These are phyloP conservation scores for Epichloe coenophiala DNA, from an alignment of 2,329 filamentous ascomycete species.

Conservation along the genomic window DNA sequence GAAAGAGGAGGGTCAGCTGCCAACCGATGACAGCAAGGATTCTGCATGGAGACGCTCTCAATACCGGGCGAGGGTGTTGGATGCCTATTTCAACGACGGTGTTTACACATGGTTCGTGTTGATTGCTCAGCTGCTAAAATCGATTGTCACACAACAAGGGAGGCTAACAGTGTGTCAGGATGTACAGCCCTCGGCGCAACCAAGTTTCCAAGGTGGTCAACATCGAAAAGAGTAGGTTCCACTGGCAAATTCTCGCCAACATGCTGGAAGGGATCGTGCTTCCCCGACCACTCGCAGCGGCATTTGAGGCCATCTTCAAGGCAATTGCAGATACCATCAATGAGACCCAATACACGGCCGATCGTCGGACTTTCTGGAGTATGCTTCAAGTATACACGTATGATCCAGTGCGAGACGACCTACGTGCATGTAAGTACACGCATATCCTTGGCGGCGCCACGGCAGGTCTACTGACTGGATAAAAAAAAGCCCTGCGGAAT, in stretches of 20 bases:
- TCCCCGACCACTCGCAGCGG: not conserved
- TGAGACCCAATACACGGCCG: accelerated
- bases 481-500: not conserved
- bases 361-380: not conserved
- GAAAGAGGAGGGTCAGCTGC: not conserved
- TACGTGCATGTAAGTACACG: not conserved
- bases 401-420: not conserved
- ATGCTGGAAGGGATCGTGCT: not conserved
- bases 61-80: not conserved
- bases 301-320: not conserved
- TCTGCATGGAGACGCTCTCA: not conserved
- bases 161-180: not conserved
- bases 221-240: not conserved
- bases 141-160: not conserved
- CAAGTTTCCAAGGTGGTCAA: not conserved
- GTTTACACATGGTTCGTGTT: not conserved
- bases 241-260: not conserved
- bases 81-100: not conserved
- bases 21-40: not conserved
- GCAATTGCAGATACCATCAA: not conserved
- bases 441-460: not conserved
- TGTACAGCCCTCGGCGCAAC: not conserved
- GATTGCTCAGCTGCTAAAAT: not conserved
- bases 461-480: not conserved
- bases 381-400: not conserved